Evolutionary conservation across 83 land plant species (phyloP).

Genomic region (Diphasiastrum complanatum): DNA sequence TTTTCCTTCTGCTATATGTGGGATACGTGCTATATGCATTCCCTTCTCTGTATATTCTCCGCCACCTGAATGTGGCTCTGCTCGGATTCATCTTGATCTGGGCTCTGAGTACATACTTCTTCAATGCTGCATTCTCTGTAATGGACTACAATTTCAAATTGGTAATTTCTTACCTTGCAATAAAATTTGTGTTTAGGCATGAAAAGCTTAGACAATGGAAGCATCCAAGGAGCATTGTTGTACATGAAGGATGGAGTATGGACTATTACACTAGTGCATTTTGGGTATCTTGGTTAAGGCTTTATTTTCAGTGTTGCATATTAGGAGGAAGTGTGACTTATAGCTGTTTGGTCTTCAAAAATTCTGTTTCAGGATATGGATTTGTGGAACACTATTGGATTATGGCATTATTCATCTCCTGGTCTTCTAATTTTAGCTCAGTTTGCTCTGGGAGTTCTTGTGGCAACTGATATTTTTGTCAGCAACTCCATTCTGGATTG

Average conservation of each 20-base stretch:
- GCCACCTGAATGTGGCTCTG: conserved; percentile 65
- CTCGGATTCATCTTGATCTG: conserved; percentile 86
- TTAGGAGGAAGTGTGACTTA: background rate
- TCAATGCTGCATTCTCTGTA: conserved; percentile 73
- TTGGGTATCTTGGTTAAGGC: background rate
- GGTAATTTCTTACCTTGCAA: conserved; percentile 37
- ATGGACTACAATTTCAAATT: conserved; percentile 44
- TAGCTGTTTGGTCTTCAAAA: background rate
- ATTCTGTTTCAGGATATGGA: conserved; percentile 57
- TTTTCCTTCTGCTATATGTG: conserved; percentile 81
- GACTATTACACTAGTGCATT: no score
- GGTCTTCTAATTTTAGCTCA: conserved; percentile 80
- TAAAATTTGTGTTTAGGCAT: conserved; percentile 1
- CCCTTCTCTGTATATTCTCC: conserved; percentile 62
- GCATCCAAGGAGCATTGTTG: no score
- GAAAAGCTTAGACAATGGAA: background rate
- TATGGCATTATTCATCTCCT: conserved; percentile 94
- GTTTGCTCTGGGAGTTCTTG: conserved; percentile 75
- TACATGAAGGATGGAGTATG: no score
- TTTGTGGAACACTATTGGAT: conserved; percentile 83
- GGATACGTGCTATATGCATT: conserved; percentile 66
- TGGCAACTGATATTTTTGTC: conserved; percentile 79
- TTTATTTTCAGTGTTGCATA: background rate
- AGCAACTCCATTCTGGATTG: conserved; percentile 62
- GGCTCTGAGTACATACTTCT: conserved; percentile 84